These are phyloP conservation scores for Calocybe cyanea DNA, from an alignment of 768 basidiomycete genomes.

Conservation along the genomic window DNA sequence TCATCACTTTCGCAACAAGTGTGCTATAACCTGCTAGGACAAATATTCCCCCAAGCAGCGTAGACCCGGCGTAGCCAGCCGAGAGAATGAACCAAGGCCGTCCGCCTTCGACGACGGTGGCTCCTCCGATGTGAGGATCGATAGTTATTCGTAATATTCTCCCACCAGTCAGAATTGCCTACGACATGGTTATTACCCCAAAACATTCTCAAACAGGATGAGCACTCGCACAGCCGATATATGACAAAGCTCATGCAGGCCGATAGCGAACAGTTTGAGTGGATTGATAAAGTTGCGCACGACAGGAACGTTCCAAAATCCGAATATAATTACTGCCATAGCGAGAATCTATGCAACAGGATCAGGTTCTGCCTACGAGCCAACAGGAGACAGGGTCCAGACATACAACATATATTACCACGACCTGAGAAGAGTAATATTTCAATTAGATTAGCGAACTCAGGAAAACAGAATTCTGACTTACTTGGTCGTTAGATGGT, in stretches of 20 bases:
- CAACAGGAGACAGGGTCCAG: constrained; percentile 1
- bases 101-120: constrained; percentile 75
- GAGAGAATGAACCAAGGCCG: constrained; percentile 66
- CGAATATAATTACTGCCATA: constrained; percentile 82
- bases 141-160: constrained; percentile 77
- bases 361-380: constrained; percentile 1
- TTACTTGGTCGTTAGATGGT: constrained; percentile 71
- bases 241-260: constrained; percentile 87
- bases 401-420: constrained; percentile 74
- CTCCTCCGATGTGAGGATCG: constrained; percentile 78
- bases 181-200: constrained; percentile 1
- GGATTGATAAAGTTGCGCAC: constrained; percentile 77
- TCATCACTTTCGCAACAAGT: constrained; percentile 87
- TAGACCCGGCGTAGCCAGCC: constrained; percentile 81
- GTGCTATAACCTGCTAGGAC: constrained; percentile 85
- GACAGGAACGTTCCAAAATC: constrained; percentile 84
- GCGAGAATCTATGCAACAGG: constrained; percentile 60
- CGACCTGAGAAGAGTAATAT: constrained; percentile 64
- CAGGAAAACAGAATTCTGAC: constrained; percentile 18
- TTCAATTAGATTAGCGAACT: constrained; percentile 17
- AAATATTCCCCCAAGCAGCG: constrained; percentile 78
- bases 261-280: constrained; percentile 83
- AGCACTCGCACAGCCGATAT: constrained; percentile 58
- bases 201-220: background rate
- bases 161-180: constrained; percentile 81